These are phyloP conservation scores for Ceratobasidium sp. DNA, from an alignment of 1,284 basidiomycete species.

Conservation along the genomic window DNA sequence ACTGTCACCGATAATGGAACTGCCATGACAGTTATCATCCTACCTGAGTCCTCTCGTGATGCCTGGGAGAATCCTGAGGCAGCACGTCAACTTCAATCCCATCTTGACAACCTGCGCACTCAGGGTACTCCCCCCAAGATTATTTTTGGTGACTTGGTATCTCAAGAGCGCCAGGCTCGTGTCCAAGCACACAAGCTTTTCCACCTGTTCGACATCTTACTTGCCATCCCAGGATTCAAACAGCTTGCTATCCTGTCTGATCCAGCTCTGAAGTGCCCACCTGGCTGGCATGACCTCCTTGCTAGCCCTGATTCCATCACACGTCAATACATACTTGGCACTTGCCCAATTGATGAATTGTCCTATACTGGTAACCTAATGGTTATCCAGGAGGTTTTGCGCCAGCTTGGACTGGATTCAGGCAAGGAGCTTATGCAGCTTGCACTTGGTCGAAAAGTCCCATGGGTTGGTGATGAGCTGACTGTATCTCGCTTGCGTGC, in stretches of 20 bases:
- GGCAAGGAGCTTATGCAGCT: background rate
- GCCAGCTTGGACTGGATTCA: background rate
- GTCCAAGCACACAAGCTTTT: background rate
- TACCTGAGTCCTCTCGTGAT: background rate
- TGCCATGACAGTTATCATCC: background rate
- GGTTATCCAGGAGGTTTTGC: background rate
- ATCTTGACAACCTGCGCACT: background rate
- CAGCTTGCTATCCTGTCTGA: background rate
- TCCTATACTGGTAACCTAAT: background rate
- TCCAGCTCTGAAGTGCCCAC: background rate
- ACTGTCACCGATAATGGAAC: background rate
- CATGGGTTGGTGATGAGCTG: background rate
- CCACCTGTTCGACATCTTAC: background rate
- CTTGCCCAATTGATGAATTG: background rate
- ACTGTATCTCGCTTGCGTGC: background rate
- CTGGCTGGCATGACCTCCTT: no score
- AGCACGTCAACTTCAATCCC: background rate
- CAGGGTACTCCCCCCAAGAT: background rate
- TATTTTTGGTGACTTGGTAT: background rate
- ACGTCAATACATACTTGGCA: slow-evolving; percentile 7
- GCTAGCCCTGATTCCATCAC: no score
- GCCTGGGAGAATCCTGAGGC: background rate
- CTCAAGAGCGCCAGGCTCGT: background rate
- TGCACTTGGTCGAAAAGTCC: background rate
- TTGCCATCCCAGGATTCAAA: background rate